Percentiles rank a stretch among this genome's conserved stretches.
Conservation (phyloP, 1,284 basidiomycete genomes). For the Trichosporon asahii region DNA sequence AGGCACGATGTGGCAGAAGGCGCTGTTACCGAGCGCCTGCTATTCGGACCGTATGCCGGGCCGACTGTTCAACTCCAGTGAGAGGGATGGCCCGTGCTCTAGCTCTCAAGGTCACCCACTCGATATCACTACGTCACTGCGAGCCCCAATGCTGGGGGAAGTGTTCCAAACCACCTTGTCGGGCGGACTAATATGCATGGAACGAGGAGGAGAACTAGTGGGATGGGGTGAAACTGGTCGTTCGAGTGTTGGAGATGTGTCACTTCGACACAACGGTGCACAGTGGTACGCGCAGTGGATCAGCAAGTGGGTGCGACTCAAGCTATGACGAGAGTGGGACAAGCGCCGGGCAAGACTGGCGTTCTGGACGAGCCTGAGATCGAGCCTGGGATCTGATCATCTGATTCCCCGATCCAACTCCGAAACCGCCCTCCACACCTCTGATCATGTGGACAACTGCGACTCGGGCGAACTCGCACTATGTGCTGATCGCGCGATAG, state of each 20-base stretch:
- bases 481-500: neutral
- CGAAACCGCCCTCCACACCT: neutral
- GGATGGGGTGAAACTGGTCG: neutral
- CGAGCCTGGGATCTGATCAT: neutral
- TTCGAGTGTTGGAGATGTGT: neutral
- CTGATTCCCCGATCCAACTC: neutral
- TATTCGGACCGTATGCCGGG: neutral
- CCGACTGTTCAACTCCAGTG: neutral
- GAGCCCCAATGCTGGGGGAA: neutral
- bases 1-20: neutral
- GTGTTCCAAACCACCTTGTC: neutral
- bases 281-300: neutral
- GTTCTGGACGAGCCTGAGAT: neutral
- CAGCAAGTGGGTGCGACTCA: neutral
- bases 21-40: neutral
- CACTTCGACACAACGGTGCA: neutral
- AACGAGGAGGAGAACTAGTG: neutral
- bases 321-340: neutral
- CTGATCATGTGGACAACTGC: constrained; percentile 2
- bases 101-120: neutral
- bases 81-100: neutral
- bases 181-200: neutral
- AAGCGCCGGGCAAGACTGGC: neutral
- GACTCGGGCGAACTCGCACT: neutral
- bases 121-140: neutral